These are phyloP conservation scores for Yarrowia sp. DNA, from an alignment of 805 yeast genomes.

Conservation along the genomic window DNA sequence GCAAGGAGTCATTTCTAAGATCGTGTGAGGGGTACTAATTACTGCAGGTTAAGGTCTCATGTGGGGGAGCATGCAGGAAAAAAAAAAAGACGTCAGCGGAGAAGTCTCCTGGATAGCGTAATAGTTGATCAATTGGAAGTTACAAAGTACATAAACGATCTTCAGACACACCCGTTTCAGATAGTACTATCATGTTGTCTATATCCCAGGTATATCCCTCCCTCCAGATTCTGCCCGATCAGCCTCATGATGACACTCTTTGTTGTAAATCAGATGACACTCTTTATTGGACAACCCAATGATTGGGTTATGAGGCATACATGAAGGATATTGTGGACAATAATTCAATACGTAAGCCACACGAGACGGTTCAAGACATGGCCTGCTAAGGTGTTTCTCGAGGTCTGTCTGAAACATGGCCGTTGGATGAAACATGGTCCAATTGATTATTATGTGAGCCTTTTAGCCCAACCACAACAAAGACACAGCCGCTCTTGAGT, in stretches of 20 bases:
- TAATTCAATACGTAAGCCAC: too few species aligned
- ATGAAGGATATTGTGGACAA: too few species aligned
- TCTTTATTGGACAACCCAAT: neutral
- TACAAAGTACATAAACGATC: neutral
- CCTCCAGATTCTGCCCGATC: too few species aligned
- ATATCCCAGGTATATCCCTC: too few species aligned
- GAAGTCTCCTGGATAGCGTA: neutral
- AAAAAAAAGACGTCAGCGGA: slow-evolving; percentile 3
- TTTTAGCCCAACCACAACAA: too few species aligned
- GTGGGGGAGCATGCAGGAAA: slow-evolving; percentile 16
- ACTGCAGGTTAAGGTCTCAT: neutral
- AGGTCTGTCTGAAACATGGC: neutral
- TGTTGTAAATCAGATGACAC: slow-evolving; percentile 2
- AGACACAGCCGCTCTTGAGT: too few species aligned
- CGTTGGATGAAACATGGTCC: slow-evolving; percentile 1
- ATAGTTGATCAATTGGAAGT: neutral
- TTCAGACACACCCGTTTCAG: neutral
- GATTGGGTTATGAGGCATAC: neutral
- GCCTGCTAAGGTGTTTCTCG: too few species aligned
- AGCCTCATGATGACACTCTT: neutral
- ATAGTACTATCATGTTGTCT: neutral
- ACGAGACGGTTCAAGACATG: too few species aligned
- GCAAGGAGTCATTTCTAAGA: neutral
- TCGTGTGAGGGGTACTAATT: slow-evolving; percentile 12
- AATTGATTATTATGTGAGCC: neutral